A percentile compares a stretch with the other conserved stretches of the same genome.
phyloP scores from a whole-genome alignment of 345 rosid species.

The Eucalyptus erythrocorys region DNA sequence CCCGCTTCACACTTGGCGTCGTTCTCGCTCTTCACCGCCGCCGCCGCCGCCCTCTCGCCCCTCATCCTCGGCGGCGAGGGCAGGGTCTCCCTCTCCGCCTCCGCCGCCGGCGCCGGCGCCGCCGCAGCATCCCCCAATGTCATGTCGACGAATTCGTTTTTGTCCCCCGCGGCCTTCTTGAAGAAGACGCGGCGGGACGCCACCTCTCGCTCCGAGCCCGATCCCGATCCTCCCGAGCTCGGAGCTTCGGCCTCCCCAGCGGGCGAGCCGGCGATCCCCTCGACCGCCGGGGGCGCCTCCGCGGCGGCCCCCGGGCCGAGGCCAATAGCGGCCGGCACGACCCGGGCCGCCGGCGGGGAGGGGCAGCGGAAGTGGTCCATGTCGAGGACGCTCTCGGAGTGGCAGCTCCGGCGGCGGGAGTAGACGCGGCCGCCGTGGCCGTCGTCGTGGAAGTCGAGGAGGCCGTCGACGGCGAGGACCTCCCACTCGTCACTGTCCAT shows the following conservation, averaged over 20 bases:
- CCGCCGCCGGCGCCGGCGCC: neutral
- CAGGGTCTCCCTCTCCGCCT: neutral
- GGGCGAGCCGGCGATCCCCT: slow-evolving; percentile 6
- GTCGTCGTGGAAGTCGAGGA: slow-evolving; percentile 33
- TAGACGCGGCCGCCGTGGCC: slow-evolving; percentile 5
- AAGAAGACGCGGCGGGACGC: slow-evolving; percentile 66
- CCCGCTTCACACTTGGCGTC: neutral
- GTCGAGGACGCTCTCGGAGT: slow-evolving; percentile 16
- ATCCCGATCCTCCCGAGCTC: slow-evolving; percentile 14
- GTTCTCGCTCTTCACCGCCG: neutral
- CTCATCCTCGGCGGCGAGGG: slow-evolving; percentile 27
- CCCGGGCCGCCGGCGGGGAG: slow-evolving; percentile 15
- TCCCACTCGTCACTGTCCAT: slow-evolving; percentile 96
- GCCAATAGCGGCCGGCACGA: slow-evolving; percentile 46
- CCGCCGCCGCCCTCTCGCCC: neutral
- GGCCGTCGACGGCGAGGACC: slow-evolving; percentile 38
- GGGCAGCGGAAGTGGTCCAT: slow-evolving; percentile 35
- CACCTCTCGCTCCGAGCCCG: neutral
- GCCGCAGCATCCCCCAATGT: slow-evolving; percentile 35
- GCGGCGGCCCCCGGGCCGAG: slow-evolving; percentile 26
- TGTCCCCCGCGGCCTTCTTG: slow-evolving; percentile 55
- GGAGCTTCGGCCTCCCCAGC: neutral
- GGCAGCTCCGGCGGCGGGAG: slow-evolving; percentile 14
- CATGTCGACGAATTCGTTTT: slow-evolving; percentile 92
- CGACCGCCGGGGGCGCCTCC: slow-evolving; percentile 5